A percentile compares a stretch with the other conserved stretches of the same genome.
phyloP scores from a whole-genome alignment of 2,329 filamentous ascomycete genomes.

The Ploettnerulaceae sp. region DNA sequence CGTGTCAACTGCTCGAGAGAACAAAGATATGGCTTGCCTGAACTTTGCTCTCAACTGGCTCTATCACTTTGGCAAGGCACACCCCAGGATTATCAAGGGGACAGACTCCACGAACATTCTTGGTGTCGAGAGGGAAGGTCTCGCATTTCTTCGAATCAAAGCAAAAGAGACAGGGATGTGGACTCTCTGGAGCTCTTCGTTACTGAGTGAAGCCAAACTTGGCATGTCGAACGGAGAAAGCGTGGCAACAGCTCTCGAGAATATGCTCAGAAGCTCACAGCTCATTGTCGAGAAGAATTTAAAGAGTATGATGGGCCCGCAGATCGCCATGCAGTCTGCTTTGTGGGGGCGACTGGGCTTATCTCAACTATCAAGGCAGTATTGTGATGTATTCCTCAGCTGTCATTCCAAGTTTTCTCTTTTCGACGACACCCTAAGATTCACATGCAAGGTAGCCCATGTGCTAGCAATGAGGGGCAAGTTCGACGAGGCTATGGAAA shows the following conservation, averaged over 20 bases:
- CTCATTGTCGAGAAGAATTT: slow-evolving; percentile 74
- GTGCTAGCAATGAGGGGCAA: slow-evolving; percentile 61
- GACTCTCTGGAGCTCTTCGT: slow-evolving; percentile 74
- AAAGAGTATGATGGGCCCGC: slow-evolving; percentile 65
- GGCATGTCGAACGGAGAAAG: slow-evolving; percentile 67
- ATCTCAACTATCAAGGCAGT: slow-evolving; percentile 49
- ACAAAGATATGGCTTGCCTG: slow-evolving; percentile 84
- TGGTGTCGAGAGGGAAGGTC: slow-evolving; percentile 72
- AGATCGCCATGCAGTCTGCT: slow-evolving; percentile 66
- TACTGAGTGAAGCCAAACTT: slow-evolving; percentile 82
- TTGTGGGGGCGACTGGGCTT: slow-evolving; percentile 73
- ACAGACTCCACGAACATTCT: slow-evolving; percentile 69
- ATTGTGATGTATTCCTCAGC: slow-evolving; percentile 69
- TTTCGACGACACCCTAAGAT: slow-evolving; percentile 74
- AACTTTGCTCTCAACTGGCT: slow-evolving; percentile 97
- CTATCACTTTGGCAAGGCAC: slow-evolving; percentile 86
- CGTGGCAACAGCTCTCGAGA: slow-evolving; percentile 61
- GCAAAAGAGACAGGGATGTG: slow-evolving; percentile 84
- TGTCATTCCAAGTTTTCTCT: slow-evolving; percentile 62
- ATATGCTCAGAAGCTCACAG: slow-evolving; percentile 76
- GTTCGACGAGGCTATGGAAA: slow-evolving; percentile 62
- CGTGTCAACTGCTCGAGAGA: slow-evolving; percentile 89
- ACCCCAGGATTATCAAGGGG: slow-evolving; percentile 67
- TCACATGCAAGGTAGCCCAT: slow-evolving; percentile 66
- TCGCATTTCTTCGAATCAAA: slow-evolving; percentile 79